Evolutionary conservation across 805 yeast genomes (phyloP), one percentile per base, ranked within the genome.

Genomic region (Lachancea fermentati): DNA sequence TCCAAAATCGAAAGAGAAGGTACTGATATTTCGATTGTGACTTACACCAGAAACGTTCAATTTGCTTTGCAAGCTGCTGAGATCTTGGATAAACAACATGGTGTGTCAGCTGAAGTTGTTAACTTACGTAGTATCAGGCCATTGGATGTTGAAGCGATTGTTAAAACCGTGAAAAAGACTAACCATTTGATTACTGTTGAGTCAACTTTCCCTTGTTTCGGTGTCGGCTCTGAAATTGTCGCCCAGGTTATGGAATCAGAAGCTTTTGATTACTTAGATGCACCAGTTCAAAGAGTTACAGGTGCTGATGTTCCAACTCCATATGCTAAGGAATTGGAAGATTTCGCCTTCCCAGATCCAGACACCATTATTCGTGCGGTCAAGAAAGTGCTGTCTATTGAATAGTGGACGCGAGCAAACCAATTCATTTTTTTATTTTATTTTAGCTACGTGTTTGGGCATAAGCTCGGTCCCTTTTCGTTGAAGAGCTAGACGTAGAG

Each of bases 221-320:
- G 98, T 73, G 95, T 93, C 52, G 98, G 99, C 61, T 86, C 97
- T 40, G 99, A 93, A 76, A 85, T 93, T 59, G 79, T 89, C 65
- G 98, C 97, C 47, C 96, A 88, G 71, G 75, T 93, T 63, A 88
- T 93, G 96, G 99, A 93, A 73, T 79, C 94, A 44, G 97, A 89
- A 69, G 97, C 95, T 39, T 93, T 93, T 54, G 98, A 93, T 70
- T 86, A 88, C 78, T 78, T 93, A 62, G 99, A 93, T 69, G 95
- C 97, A 46, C 99, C 99, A 56, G 86, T 93, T 52, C 95, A 83
- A 73, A 87, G 99, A 76, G 91, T 89, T 58, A 93, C 98, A 45
- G 98, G 98, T 67, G 95, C 97, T 63, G 99, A 93, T 73, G 97
- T 89, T 24, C 99, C 99, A 68, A 93, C 98, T 54, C 99, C 99